Conservation (phyloP, 495 filamentous ascomycete species). For the Delitschia confertaspora region DNA sequence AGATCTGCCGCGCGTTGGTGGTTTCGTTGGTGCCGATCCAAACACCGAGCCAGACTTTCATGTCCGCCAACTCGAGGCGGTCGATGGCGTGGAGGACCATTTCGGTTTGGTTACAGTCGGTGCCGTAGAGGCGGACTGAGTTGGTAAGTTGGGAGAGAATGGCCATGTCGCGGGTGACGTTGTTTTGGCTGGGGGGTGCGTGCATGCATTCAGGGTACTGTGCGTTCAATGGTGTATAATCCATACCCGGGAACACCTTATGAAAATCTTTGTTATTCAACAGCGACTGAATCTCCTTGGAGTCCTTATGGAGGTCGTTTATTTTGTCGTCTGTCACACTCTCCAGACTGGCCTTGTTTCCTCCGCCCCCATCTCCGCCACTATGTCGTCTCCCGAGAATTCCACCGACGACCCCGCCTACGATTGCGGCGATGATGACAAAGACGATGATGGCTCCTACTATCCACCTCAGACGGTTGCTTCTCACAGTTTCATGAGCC, state of each 20-base stretch:
- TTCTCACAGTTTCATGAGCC: slow-evolving; percentile 46
- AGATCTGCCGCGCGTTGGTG: slow-evolving; percentile 72
- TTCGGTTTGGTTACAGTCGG: slow-evolving; percentile 95
- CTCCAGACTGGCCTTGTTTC: background rate
- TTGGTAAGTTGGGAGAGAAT: slow-evolving; percentile 88
- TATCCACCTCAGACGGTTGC: slow-evolving; percentile 64
- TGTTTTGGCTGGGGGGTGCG: slow-evolving; percentile 79
- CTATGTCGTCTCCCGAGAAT: slow-evolving; percentile 37
- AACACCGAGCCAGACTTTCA: slow-evolving; percentile 93
- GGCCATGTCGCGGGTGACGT: slow-evolving; percentile 85
- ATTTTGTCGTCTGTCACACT: slow-evolving; percentile 35
- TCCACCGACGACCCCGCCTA: slow-evolving; percentile 69
- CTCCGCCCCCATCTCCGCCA: slow-evolving; percentile 13
- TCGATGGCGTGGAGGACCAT: slow-evolving; percentile 83
- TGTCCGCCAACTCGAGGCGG: slow-evolving; percentile 58
- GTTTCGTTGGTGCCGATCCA: slow-evolving; percentile 83
- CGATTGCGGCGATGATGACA: slow-evolving; percentile 49
- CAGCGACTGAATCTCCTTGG: slow-evolving; percentile 67
- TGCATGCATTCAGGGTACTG: slow-evolving; percentile 81
- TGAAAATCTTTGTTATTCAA: slow-evolving; percentile 74
- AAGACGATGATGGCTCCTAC: slow-evolving; percentile 52
- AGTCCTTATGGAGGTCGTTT: slow-evolving; percentile 65
- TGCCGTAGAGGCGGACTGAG: slow-evolving; percentile 83
- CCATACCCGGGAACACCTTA: slow-evolving; percentile 93
- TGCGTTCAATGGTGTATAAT: slow-evolving; percentile 86